These are phyloP conservation scores for Mortierella sp. DNA, from an alignment of 371 early-diverging fungal genomes.

Conservation along the genomic window DNA sequence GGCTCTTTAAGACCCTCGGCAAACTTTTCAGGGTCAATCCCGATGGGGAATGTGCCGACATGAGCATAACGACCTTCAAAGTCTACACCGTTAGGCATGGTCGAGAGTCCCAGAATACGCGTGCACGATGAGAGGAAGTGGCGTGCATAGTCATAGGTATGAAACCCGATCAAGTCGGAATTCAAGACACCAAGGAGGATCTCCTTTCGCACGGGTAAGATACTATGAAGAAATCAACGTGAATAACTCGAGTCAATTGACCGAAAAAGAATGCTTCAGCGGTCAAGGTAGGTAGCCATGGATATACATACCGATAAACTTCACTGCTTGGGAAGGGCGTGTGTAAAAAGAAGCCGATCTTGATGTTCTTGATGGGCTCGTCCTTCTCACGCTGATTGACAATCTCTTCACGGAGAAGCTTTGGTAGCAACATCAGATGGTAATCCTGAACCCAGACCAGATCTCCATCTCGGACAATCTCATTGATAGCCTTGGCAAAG, in stretches of 20 bases:
- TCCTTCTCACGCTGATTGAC: slow-evolving; percentile 48
- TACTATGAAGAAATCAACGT: slow-evolving; percentile 54
- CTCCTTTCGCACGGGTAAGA: slow-evolving; percentile 91
- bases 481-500: slow-evolving; percentile 90
- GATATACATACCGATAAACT: slow-evolving; percentile 77
- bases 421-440: slow-evolving; percentile 98
- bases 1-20: slow-evolving; percentile 77
- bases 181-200: slow-evolving; percentile 92
- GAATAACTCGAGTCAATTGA: slow-evolving; percentile 9
- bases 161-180: slow-evolving; percentile 97
- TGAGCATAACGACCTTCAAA: slow-evolving; percentile 88
- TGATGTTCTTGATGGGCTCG: slow-evolving; percentile 70
- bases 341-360: slow-evolving; percentile 99
- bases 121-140: slow-evolving; percentile 98
- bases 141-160: slow-evolving; percentile 98
- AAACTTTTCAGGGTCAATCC: slow-evolving; percentile 98
- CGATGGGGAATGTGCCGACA: slow-evolving; percentile 99
- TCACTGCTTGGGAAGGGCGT: slow-evolving; percentile 98
- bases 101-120: slow-evolving; percentile 90
- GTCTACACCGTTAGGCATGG: slow-evolving; percentile 94
- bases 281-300: no score
- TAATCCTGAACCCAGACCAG: slow-evolving; percentile 99
- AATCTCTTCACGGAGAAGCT: slow-evolving; percentile 78
- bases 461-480: slow-evolving; percentile 90
- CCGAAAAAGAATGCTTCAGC: no score